phyloP scores from a whole-genome alignment of 1,284 basidiomycete genomes.

The Microbotryum scabiosae region DNA sequence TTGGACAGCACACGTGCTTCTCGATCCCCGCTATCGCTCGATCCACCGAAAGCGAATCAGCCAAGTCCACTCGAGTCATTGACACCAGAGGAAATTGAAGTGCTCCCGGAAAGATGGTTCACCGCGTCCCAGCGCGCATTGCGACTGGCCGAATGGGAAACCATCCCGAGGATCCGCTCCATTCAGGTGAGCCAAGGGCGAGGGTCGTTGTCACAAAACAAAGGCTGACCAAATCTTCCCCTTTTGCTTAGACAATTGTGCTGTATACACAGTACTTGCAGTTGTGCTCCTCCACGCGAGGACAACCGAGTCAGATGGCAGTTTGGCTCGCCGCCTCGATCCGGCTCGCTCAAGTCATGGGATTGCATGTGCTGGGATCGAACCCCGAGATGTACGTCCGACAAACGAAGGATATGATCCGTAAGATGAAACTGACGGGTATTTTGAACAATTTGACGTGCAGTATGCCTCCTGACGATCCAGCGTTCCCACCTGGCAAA shows the following conservation, averaged over 20 bases:
- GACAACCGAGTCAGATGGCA: slow-evolving; percentile 28
- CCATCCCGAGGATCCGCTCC: slow-evolving; percentile 19
- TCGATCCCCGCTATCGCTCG: slow-evolving; percentile 27
- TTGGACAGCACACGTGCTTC: slow-evolving; percentile 23
- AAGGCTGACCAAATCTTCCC: not conserved
- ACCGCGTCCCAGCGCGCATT: slow-evolving; percentile 23
- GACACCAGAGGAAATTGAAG: slow-evolving; percentile 16
- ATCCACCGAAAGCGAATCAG: not conserved
- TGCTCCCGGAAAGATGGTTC: slow-evolving; percentile 26
- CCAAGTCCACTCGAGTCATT: slow-evolving; percentile 16
- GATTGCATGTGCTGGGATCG: slow-evolving; percentile 28
- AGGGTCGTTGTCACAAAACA: not conserved
- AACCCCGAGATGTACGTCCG: slow-evolving; percentile 22
- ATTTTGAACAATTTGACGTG: too few species aligned
- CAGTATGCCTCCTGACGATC: slow-evolving; percentile 33
- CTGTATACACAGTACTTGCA: slow-evolving; percentile 33
- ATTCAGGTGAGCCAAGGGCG: slow-evolving; percentile 17
- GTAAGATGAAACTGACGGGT: not conserved
- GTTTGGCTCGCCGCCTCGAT: slow-evolving; percentile 30
- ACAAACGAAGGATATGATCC: not conserved
- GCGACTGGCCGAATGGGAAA: slow-evolving; percentile 25
- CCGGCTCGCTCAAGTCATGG: slow-evolving; percentile 29
- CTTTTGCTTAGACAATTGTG: slow-evolving; percentile 23
- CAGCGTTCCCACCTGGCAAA: slow-evolving; percentile 32
- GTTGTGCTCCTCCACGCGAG: slow-evolving; percentile 26